Percentiles rank a stretch among this genome's conserved stretches.
Evolutionary conservation across 208 protist genomes (phyloP).

Genomic region (Crithidia thermophila): DNA sequence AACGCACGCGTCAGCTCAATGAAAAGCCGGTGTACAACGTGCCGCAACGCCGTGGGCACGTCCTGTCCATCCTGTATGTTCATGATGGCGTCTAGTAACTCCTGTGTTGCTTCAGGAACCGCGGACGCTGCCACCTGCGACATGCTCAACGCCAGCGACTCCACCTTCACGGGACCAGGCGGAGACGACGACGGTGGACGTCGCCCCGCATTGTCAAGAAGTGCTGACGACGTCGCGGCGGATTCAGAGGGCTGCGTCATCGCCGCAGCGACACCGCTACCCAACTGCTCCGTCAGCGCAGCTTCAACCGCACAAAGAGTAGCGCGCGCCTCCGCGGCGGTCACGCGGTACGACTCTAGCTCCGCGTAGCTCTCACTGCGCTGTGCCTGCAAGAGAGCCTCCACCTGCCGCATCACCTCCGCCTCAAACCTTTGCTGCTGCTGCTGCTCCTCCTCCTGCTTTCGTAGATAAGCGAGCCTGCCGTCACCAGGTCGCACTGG

Average conservation of each 20-base stretch:
- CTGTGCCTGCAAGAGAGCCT: constrained; percentile 27
- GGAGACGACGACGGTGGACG: background rate
- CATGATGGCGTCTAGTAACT: constrained; percentile 29
- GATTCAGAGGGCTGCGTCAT: background rate
- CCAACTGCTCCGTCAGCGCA: constrained; percentile 14
- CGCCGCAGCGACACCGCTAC: background rate
- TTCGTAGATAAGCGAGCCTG: too few relatives aligned
- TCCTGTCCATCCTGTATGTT: constrained; percentile 21
- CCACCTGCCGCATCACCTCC: constrained; percentile 28
- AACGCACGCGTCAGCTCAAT: constrained; percentile 16
- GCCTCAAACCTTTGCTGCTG: constrained; percentile 27
- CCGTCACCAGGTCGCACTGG: too few relatives aligned
- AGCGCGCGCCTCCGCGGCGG: constrained; percentile 23
- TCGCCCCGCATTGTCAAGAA: background rate
- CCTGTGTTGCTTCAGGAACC: background rate
- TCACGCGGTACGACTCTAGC: constrained; percentile 24
- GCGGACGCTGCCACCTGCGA: constrained; percentile 11
- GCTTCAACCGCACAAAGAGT: constrained; percentile 20
- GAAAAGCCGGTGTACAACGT: constrained; percentile 13
- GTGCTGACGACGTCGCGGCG: background rate
- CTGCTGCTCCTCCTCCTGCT: constrained; percentile 22
- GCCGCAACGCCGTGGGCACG: constrained; percentile 15
- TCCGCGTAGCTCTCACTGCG: constrained; percentile 24
- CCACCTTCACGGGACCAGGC: background rate
- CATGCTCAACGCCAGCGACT: constrained; percentile 14